Evolutionary conservation across 148 eudicot genomes (phyloP).

Genomic region (Camellia granthamiana): DNA sequence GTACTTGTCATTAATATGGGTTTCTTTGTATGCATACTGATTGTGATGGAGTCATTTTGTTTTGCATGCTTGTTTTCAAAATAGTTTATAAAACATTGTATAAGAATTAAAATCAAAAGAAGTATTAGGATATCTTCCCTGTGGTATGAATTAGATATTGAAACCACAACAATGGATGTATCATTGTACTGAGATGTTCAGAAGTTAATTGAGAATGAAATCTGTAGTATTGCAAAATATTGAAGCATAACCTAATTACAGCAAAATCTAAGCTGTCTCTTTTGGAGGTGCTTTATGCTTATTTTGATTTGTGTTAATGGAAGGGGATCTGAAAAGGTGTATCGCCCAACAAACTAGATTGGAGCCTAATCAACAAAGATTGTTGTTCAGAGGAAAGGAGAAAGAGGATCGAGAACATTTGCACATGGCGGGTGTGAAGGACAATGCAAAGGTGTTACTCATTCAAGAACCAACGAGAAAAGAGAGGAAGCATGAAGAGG

Average conservation of each 20-base stretch:
- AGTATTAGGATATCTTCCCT: neutral
- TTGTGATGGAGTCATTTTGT: neutral
- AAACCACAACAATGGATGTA: neutral
- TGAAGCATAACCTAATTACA: neutral
- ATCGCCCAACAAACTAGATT: constrained; percentile 52
- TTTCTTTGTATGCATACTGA: neutral
- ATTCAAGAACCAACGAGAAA: constrained; percentile 46
- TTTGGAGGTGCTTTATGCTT: neutral
- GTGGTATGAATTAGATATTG: neutral
- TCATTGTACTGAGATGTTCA: neutral
- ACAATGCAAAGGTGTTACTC: constrained; percentile 71
- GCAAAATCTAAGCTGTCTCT: neutral
- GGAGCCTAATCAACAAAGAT: constrained; percentile 59
- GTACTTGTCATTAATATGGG: neutral
- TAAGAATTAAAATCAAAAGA: neutral
- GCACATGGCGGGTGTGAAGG: constrained; percentile 68
- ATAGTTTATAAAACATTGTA: neutral
- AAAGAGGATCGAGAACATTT: constrained; percentile 61
- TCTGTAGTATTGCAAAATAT: neutral
- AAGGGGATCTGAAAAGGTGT: constrained; percentile 68
- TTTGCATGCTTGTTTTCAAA: constrained; percentile 3
- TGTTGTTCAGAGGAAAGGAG: constrained; percentile 79
- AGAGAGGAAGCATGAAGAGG: constrained; percentile 53
- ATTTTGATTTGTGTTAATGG: constrained; percentile 11
- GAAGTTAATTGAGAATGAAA: neutral